Percentiles rank a stretch among this genome's conserved stretches.
These are phyloP conservation scores for Lonicera japonica DNA, from an alignment of 129 eudicot genomes.

Conservation along the genomic window DNA sequence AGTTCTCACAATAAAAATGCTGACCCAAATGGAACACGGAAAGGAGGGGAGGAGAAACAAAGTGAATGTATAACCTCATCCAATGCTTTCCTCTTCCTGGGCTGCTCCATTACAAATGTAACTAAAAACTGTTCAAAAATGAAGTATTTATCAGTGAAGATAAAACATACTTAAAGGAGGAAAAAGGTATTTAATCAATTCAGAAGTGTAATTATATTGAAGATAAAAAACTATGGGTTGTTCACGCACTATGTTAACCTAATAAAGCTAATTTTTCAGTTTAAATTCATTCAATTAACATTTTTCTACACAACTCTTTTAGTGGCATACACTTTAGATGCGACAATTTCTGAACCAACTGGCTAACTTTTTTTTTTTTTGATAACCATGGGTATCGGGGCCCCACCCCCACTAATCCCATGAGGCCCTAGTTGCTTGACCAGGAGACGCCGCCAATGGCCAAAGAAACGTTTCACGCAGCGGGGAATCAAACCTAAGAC, in stretches of 20 bases:
- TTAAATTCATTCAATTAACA: not conserved
- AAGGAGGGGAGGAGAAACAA: conserved; percentile 9
- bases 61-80: conserved; percentile 38
- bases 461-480: too few relatives aligned
- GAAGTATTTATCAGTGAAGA: not conserved
- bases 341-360: too few relatives aligned
- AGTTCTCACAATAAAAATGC: not conserved
- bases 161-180: not conserved
- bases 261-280: not conserved
- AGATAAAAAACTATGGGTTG: not conserved
- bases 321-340: too few relatives aligned
- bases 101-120: conserved; percentile 53
- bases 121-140: conserved; percentile 41
- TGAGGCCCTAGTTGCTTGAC: too few relatives aligned
- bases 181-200: not conserved
- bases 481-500: too few relatives aligned
- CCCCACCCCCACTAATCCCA: too few relatives aligned
- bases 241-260: not conserved
- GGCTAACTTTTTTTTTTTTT: too few relatives aligned
- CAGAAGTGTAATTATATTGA: not conserved
- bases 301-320: too few relatives aligned
- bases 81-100: conserved; percentile 33
- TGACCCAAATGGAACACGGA: not conserved
- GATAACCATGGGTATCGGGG: too few relatives aligned
- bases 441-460: too few relatives aligned